Evolutionary conservation across 2,329 filamentous ascomycete species (phyloP), one percentile per base, ranked within the genome.

Genomic region (Capronia americana): DNA sequence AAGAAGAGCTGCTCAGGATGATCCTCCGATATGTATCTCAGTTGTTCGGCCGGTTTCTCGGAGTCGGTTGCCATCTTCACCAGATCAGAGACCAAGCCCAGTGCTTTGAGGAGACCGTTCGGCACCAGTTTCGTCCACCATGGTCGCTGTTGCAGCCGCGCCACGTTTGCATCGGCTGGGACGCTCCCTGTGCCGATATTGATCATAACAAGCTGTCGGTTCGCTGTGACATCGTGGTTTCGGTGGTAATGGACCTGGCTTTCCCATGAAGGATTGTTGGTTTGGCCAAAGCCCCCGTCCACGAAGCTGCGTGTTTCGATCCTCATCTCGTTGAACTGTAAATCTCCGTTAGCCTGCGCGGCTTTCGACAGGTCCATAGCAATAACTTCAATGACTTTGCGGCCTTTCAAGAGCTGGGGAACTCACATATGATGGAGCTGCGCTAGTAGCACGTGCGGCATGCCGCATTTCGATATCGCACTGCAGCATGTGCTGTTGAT

Each of bases 181-280:
- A 67, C 53, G 5, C 64, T 69, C 0, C 70, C 70, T 1, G 70
- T 70, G 38, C 68, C 70, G 38, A 71, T 62, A 41, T 70, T 71
- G 61, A 71, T 67, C 68, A 69, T 67, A 8, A 70, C 60, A 8
- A 71, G 51, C 44, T 61, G 64, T 55, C 63, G 51, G 6, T 64
- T 53, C 30, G 59, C 56, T 14, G 58, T 32, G 10, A 70, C 53
- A 41, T 63, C 46, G 24, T 70, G 66, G 50, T 69, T 67, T 34
- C 51, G 30, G n/a, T 67, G 51, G 50, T 69, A 71, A 32, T 71
- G 70, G 30, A 65, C 60, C 41, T 64, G 58, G 34, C 65, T 67
- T 24, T 69, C 69, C 61, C 68, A 69, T 10, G 70, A 70, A 12
- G 70, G 70, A 30, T 71, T 71, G 55, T 71, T 71, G 20, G 68